phyloP scores from a whole-genome alignment of 345 rosid species.

The Gossypium rotundifolium region DNA sequence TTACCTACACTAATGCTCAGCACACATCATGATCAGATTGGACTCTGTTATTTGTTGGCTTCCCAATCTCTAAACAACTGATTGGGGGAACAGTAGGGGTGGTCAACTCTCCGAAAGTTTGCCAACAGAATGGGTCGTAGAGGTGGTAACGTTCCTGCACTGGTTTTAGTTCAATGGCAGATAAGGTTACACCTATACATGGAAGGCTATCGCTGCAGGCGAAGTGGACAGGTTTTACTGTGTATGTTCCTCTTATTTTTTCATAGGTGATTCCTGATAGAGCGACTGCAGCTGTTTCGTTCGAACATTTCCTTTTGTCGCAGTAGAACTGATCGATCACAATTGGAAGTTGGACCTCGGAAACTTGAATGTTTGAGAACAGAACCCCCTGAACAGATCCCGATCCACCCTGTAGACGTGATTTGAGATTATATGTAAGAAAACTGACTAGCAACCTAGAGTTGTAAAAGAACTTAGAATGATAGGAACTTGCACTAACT shows the following conservation, averaged over 20 bases:
- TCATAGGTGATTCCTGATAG: constrained; percentile 87
- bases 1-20: constrained; percentile 26
- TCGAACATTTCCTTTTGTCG: constrained; percentile 66
- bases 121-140: constrained; percentile 88
- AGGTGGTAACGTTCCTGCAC: constrained; percentile 60
- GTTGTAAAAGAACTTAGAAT: neutral
- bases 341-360: constrained; percentile 89
- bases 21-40: constrained; percentile 61
- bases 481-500: neutral
- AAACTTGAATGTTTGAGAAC: constrained; percentile 90
- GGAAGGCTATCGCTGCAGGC: constrained; percentile 93
- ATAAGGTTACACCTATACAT: constrained; percentile 69
- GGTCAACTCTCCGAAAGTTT: constrained; percentile 70
- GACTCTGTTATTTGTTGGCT: constrained; percentile 65
- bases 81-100: constrained; percentile 85
- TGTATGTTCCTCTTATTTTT: constrained; percentile 83
- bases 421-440: constrained; percentile 16
- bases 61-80: constrained; percentile 75
- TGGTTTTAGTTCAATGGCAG: constrained; percentile 66
- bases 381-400: constrained; percentile 88
- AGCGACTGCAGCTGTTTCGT: constrained; percentile 84
- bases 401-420: constrained; percentile 74
- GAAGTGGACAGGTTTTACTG: constrained; percentile 85
- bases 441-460: constrained; percentile 4
- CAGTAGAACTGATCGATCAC: constrained; percentile 93